Evolutionary conservation across 2,329 filamentous ascomycete species (phyloP), one percentile per base, ranked within the genome.

Genomic region (Colletotrichum sp.): DNA sequence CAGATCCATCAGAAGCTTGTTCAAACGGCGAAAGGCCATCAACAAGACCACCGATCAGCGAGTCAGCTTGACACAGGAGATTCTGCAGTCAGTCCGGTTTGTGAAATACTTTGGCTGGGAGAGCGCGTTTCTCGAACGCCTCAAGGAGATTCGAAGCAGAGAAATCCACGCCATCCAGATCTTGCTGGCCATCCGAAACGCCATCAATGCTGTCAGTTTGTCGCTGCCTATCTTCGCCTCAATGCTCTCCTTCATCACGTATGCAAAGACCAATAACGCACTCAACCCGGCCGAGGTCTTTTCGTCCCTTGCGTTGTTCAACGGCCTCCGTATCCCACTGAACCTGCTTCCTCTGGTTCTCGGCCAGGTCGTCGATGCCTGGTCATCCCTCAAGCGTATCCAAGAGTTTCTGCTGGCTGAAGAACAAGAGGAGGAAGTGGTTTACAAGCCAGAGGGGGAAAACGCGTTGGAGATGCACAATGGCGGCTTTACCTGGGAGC

Each of bases 91-190:
- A 0, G 96, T 98, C 28, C 92, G 96, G 30, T 98, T 98, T 81
- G 96, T 98, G 85, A 98, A 98, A 83, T 98, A 92, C 83, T 98
- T 98, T 82, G 96, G 96, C 9, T 98, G 96, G 96, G 96, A 98
- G 83, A 93, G 91, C 73, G 94, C 95, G 38, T 98, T 98, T 81
- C 87, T 98, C 15, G 89, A 92, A 66, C 92, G 96, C 16, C 89
- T 98, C 18, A 91, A 92, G 66, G 89, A 92, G 28, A 94, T 98
- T 76, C 92, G 96, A 73, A 89, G 88, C 68, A 90, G 90, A 76
- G 96, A 98, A 83, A 96, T 98, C 76, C 87, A 89, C 72, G 91
- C 94, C n/a, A 96, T 98, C 73, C 96, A 98, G 82, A 87, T 95
- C 16, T 86, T 98, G 61, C 87, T 98, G 32, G 92, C 94, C 2